These are phyloP conservation scores for Pugionium dolabratum DNA, from an alignment of 345 rosid species.

Conservation along the genomic window DNA sequence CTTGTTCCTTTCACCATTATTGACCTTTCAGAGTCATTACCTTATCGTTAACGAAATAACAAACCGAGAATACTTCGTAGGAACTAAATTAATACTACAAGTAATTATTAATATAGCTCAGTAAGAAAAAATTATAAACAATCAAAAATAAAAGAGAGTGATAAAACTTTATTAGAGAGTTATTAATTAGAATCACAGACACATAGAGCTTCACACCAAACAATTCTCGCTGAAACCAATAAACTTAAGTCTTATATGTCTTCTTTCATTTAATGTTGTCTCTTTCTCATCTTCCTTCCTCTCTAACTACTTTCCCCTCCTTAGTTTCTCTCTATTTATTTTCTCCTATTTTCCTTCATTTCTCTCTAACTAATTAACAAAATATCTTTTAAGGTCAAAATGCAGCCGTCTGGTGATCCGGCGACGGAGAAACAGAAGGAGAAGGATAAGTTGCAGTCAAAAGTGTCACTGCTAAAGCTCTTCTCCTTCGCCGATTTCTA, in stretches of 20 bases:
- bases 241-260: conserved; percentile 31
- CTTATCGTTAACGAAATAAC: conserved; percentile 7
- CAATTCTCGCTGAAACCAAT: conserved; percentile 40
- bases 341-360: conserved; percentile 8
- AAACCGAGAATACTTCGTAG: not conserved
- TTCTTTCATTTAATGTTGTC: conserved; percentile 34
- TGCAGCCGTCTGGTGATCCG: conserved; percentile 38
- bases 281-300: conserved; percentile 31
- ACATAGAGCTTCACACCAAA: conserved; percentile 31
- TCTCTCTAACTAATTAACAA: conserved; percentile 17
- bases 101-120: conserved; percentile 1
- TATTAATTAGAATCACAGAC: conserved; percentile 26
- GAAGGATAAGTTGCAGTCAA: conserved; percentile 30
- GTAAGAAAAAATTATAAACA: not conserved
- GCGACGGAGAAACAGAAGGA: conserved; percentile 33
- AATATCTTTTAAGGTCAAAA: conserved; percentile 26
- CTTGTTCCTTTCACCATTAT: conserved; percentile 2
- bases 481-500: conserved; percentile 84
- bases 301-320: conserved; percentile 39
- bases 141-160: not conserved
- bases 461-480: conserved; percentile 63
- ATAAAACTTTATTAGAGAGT: conserved; percentile 6
- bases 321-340: conserved; percentile 22
- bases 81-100: not conserved
- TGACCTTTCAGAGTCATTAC: not conserved